Conservation (phyloP, 495 filamentous ascomycete genomes). For the Chaetomium fimeti region DNA sequence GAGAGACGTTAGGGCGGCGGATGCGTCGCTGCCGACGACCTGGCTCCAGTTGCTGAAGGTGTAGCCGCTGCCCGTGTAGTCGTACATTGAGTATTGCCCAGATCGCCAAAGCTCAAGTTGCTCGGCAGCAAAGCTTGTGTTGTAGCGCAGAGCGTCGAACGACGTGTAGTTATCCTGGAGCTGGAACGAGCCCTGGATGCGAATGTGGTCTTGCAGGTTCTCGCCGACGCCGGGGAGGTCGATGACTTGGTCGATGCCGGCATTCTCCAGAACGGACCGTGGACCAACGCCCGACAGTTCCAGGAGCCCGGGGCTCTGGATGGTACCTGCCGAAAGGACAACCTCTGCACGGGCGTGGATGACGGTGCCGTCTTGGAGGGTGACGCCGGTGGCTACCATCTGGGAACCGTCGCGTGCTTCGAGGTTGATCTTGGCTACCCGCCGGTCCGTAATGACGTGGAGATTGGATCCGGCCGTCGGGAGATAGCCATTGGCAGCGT, state of each 20-base stretch:
- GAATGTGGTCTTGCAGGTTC: conserved; percentile 52
- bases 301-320: conserved; percentile 53
- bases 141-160: conserved; percentile 31
- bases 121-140: conserved; percentile 26
- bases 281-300: conserved; percentile 59
- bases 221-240: conserved; percentile 53
- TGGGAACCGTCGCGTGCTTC: conserved; percentile 18
- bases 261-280: conserved; percentile 35
- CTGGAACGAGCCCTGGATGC: conserved; percentile 32
- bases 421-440: conserved; percentile 30
- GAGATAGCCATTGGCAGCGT: conserved; percentile 37
- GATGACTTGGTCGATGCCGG: conserved; percentile 40
- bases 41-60: conserved; percentile 29
- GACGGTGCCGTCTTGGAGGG: conserved; percentile 28
- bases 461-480: conserved; percentile 28
- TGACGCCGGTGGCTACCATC: conserved; percentile 34
- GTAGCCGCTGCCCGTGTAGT: conserved; percentile 30
- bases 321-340: conserved; percentile 55
- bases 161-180: conserved; percentile 27
- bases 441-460: conserved; percentile 25
- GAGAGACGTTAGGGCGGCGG: conserved; percentile 1
- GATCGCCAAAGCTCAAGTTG: conserved; percentile 27
- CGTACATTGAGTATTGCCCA: conserved; percentile 29
- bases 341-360: conserved; percentile 50
- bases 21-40: conserved; percentile 4